These are phyloP conservation scores for Trichoderma oligosporum DNA, from an alignment of 2,329 filamentous ascomycete genomes.

Conservation along the genomic window DNA sequence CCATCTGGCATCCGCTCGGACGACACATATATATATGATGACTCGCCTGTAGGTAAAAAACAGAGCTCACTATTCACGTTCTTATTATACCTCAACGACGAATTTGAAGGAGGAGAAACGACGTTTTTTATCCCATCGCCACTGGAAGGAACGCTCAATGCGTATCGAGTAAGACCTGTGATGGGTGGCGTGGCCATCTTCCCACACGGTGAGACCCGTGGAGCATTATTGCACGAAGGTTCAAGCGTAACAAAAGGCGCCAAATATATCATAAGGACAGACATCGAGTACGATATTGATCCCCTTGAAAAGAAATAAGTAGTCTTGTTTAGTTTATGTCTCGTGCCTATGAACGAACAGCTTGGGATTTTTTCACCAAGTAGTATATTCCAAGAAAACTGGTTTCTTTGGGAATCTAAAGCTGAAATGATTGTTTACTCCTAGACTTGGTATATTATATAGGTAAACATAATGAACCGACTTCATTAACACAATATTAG, in stretches of 20 bases:
- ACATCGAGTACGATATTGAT: conserved; percentile 66
- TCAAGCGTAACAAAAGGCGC: conserved; percentile 65
- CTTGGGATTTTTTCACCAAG: no score
- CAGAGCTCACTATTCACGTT: conserved; percentile 69
- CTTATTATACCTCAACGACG: conserved; percentile 66
- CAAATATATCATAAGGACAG: conserved; percentile 66
- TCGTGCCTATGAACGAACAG: no score
- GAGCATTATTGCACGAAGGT: conserved; percentile 64
- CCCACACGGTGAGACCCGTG: conserved; percentile 64
- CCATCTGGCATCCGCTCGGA: conserved; percentile 60
- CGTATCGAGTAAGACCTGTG: conserved; percentile 64
- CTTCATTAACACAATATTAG: no score
- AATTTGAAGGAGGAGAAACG: conserved; percentile 68
- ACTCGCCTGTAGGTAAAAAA: conserved; percentile 54
- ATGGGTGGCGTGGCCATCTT: conserved; percentile 68
- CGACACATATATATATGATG: conserved; percentile 62
- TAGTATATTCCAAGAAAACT: no score
- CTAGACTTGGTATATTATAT: no score
- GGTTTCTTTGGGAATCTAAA: no score
- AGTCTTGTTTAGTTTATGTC: no score
- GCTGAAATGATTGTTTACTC: no score
- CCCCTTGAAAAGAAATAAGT: neutral
- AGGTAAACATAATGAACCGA: no score
- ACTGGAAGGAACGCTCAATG: conserved; percentile 63
- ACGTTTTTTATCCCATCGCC: conserved; percentile 66